Conservation (phyloP, 2,329 filamentous ascomycete genomes). For the Pseudogymnoascus destructans region DNA sequence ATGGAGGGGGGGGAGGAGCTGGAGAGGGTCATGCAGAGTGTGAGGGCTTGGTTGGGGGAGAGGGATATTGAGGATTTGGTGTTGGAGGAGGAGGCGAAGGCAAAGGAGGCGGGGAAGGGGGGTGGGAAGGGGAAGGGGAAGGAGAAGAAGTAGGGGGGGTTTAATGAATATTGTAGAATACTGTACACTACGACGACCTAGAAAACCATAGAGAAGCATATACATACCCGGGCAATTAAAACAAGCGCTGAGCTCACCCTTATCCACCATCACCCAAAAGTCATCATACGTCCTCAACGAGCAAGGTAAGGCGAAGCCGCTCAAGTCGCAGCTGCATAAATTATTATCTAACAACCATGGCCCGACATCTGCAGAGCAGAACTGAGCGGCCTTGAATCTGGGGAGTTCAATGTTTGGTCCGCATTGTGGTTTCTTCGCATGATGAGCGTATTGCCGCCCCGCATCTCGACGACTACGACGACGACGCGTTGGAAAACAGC, state of each 20-base stretch:
- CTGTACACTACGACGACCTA: neutral
- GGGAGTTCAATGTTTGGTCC: too few relatives aligned
- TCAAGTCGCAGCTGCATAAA: too few relatives aligned
- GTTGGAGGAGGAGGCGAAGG: slow-evolving; percentile 32
- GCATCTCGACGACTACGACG: too few relatives aligned
- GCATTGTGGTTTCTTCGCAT: too few relatives aligned
- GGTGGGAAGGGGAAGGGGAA: neutral
- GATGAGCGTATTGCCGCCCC: too few relatives aligned
- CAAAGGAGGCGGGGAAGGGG: slow-evolving; percentile 10
- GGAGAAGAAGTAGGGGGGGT: neutral
- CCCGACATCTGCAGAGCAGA: too few relatives aligned
- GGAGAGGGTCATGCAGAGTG: slow-evolving; percentile 55
- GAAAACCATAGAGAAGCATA: neutral
- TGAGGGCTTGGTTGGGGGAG: slow-evolving; percentile 52
- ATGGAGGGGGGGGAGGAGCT: slow-evolving; percentile 51
- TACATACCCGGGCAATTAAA: neutral
- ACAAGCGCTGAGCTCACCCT: neutral
- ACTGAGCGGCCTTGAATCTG: too few relatives aligned
- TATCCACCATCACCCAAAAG: too few relatives aligned
- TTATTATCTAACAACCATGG: too few relatives aligned
- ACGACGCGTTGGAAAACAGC: slow-evolving; percentile 28
- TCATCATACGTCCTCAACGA: too few relatives aligned
- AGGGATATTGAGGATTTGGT: slow-evolving; percentile 50
- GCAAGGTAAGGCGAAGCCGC: too few relatives aligned
- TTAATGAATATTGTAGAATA: neutral